These are phyloP conservation scores for Mycena pura DNA, from an alignment of 768 basidiomycete genomes.

Conservation along the genomic window DNA sequence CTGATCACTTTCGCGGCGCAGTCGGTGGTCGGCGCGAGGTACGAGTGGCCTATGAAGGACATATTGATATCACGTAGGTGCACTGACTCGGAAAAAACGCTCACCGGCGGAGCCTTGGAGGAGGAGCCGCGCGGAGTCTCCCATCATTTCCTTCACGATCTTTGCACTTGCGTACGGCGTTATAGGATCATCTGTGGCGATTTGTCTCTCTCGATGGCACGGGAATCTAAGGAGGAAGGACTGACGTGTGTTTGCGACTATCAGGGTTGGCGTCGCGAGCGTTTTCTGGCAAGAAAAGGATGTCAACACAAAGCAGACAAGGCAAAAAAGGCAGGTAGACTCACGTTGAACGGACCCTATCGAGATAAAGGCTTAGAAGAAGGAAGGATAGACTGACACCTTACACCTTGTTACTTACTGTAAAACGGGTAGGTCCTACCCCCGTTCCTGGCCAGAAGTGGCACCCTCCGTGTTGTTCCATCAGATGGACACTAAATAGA, in stretches of 20 bases:
- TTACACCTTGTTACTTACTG: slow-evolving; percentile 5
- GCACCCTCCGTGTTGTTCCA: slow-evolving; percentile 28
- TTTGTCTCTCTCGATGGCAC: background rate
- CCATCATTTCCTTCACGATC: slow-evolving; percentile 18
- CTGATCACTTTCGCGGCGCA: slow-evolving; percentile 13
- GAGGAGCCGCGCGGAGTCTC: slow-evolving; percentile 22
- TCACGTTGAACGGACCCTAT: slow-evolving; percentile 26
- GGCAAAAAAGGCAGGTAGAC: background rate
- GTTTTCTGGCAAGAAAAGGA: slow-evolving; percentile 15
- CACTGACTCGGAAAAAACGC: background rate
- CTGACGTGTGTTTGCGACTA: slow-evolving; percentile 21
- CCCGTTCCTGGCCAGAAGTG: slow-evolving; percentile 26
- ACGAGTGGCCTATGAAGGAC: slow-evolving; percentile 17
- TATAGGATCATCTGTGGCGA: slow-evolving; percentile 20
- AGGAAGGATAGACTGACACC: background rate
- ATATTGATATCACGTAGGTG: no score
- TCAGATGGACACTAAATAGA: slow-evolving; percentile 19
- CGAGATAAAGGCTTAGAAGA: background rate
- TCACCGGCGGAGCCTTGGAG: slow-evolving; percentile 18
- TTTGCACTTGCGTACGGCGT: slow-evolving; percentile 19
- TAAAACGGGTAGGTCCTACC: slow-evolving; percentile 19
- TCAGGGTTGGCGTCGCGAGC: slow-evolving; percentile 18
- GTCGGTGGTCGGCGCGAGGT: slow-evolving; percentile 17
- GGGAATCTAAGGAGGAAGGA: background rate
- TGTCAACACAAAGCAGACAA: background rate